Base-by-base conservation (phyloP, 2,329 filamentous ascomycete species). In the Claviceps sp. region DNA sequence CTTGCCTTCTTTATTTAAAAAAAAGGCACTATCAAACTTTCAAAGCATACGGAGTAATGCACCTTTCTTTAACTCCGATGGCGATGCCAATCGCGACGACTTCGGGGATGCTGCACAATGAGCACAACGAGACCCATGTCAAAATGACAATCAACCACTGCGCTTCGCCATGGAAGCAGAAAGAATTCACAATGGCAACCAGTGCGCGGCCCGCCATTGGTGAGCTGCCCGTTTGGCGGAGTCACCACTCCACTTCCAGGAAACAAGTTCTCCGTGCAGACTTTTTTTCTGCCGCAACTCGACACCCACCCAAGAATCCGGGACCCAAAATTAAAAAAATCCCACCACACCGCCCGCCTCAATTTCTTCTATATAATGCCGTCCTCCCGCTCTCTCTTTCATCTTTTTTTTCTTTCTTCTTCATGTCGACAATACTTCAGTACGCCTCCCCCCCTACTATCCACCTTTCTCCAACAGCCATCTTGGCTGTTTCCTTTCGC, bases 341-440 rank as follows among this genome's bases (percentile, higher is more conserved):
- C 14, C n/a, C 14, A 40, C 22, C 38, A 52, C 53, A 49, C 50
- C 53, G 41, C 52, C 51, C 52, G 47, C 11, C 17, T 2, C 38
- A 34, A 45, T 44, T 41, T 47, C 17, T 47, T 77, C 50, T 77
- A 76, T 75, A 75, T 70, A 75, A 64, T 26, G 13, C 11, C 47
- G 11, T 16, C 58, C 39, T 49, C 53, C 57, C 63, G 58, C 59
- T 62, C 57, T 8, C 39, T 46, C 55, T 67, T 71, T 68, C 22
- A 45, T 56, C 64, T 60, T 62, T 63, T 70, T 71, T 66, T 71
- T 69, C 68, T 73, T 73, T 73, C 70, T 74, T 78, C 70, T 69
- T 75, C 67, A 78, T 70, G 75, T 76, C 76, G 77, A 80, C 75
- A 78, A 79, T 78, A 78, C 74, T 77, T 77, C 70, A 78, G 71